A percentile compares a stretch with the other conserved stretches of the same genome.
phyloP scores from a whole-genome alignment of 306 rosid genomes.

The Fragaria nilgerrensis region DNA sequence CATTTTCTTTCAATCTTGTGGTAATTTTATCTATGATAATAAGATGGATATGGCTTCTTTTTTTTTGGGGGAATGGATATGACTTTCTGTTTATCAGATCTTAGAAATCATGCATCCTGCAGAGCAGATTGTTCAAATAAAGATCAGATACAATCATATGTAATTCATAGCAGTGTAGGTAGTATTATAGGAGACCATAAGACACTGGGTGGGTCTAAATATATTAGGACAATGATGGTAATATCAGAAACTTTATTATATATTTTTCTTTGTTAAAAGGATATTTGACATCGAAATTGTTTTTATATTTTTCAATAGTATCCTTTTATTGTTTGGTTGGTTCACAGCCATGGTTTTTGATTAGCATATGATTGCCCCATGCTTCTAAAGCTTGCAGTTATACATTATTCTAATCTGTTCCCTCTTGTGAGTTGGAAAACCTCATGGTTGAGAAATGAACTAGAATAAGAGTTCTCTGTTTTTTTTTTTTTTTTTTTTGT shows the following conservation, averaged over 20 bases:
- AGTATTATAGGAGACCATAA: slow-evolving; percentile 1
- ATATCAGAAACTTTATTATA: neutral
- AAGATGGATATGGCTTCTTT: neutral
- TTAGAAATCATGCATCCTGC: no score
- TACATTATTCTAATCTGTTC: no score
- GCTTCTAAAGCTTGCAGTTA: neutral
- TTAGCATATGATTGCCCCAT: neutral
- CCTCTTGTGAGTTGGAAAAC: neutral
- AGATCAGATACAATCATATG: no score
- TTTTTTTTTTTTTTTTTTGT: neutral
- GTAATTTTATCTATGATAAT: no score
- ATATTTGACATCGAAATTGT: neutral
- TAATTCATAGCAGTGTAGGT: neutral
- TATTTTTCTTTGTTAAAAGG: neutral
- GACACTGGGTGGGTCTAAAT: neutral
- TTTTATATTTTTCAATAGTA: neutral
- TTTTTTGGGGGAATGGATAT: no score
- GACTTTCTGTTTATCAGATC: neutral
- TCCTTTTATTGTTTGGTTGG: neutral
- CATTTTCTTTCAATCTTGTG: no score
- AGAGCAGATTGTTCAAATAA: no score
- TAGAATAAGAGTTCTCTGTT: neutral
- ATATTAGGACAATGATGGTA: neutral
- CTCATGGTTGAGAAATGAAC: neutral
- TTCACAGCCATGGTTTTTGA: neutral